Base-by-base conservation (phyloP, 257 asterid species). In the Lavandula angustifolia region DNA sequence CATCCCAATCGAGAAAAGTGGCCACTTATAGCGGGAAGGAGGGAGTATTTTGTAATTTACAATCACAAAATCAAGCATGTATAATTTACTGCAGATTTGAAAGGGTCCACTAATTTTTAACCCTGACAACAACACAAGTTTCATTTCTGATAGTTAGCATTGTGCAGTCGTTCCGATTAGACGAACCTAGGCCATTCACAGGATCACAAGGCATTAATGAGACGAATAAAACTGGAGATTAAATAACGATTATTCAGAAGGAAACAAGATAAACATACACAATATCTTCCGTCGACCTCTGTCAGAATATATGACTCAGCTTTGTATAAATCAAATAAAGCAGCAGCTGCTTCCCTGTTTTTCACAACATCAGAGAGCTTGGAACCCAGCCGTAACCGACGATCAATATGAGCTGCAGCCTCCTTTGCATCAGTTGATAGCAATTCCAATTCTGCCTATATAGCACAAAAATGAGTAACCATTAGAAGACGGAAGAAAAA, bases 271-370 rank as follows among this genome's bases (percentile, higher is more conserved):
- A 49, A 53, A 79, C 95, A 67, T 83, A 92, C 99, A 69, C 87
- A 87, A 64, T 84, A 92, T 82, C 76, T 83, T 66, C 97, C 97
- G 14, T 81, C 75, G 4, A 78, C 80, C 84, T 92, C 99, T 2
- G 94, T 60, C 73, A 92, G 79, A 66, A 92, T 82, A 70, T 92
- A 92, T 67, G 83, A 82, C 80, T 92, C 99, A 46, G 80, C 68
- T 67, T 62, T 83, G 86, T 85, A 94, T 41, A 90, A 77, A 34
- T 86, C 81, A 71, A 85, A 78, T 59, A 94, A 75, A 43, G 92
- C 87, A 52, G 69, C 34, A 18, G 85, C 92, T 13, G 87, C 99
- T 69, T 87, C 95, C 80, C 79, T 83, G 78, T 68, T 82, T 69
- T 64, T 84, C 70, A 83, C 86, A 59, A 87, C 64, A 54, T 86